Evolutionary conservation across 73 alveolate species (phyloP), one percentile per base, ranked within the genome.

Genomic region (Blepharisma stoltei): DNA sequence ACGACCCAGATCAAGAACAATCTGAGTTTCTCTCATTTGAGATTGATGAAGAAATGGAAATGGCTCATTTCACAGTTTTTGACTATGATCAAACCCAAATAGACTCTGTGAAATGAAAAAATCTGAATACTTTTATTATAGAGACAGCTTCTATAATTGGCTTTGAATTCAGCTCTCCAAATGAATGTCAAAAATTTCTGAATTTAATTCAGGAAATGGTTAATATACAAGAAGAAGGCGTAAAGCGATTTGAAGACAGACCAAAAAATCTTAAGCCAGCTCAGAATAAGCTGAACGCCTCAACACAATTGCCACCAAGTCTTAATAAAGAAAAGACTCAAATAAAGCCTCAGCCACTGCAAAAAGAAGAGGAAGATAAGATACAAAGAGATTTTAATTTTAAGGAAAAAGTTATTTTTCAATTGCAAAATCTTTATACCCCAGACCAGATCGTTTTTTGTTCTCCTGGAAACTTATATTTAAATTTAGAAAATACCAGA

Each of bases 401-500:
- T 25, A 60, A 60, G 23, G 23, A 25, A 60, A 25, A 20, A 4
- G 73, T 38, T 0, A 20, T 60, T n/a, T 25, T 20, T n/a, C 18
- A n/a, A 60, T 38, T 5, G 14, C 14, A n/a, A 14, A 18, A 0
- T 2, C 43, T 69, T 11, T 69, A 69, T 43, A 37, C 79, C 14
- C 76, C 79, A 1, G 79, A 69, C 45, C 21, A n/a, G 11, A 69
- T 69, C 0, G 14, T 37, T 14, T 69, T 69, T 69, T 7, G 11
- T 7, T 44, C 67, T 2, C 45, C 79, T n/a, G 79, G 79, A 69
- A 43, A 69, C 43, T 69, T 69, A 43, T 69, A 69, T 43, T 14
- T 69, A 43, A 14, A 14, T 23, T 71, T 11, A 9, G 32, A 4
- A 18, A 44, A 44, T n/a, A 1, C 55, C 9, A 18, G 4, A 38